Percentiles rank a stretch among this genome's conserved stretches.
phyloP scores from a whole-genome alignment of 805 yeast genomes.

The Myxozyma geophila region DNA sequence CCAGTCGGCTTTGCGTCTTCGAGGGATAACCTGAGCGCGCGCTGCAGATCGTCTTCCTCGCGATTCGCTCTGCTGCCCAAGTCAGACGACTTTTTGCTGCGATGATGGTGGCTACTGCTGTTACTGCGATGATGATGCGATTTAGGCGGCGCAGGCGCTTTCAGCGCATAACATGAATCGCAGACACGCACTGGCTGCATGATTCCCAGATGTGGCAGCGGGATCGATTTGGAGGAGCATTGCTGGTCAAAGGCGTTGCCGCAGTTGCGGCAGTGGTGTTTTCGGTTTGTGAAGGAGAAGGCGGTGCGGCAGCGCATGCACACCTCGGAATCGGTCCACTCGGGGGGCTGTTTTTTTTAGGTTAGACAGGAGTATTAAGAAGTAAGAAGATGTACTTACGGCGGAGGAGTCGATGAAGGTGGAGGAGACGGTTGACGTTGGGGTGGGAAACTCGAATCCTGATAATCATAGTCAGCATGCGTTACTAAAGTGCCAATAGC shows the following conservation, averaged over 20 bases:
- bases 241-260: slow-evolving; percentile 91
- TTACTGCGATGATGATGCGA: slow-evolving; percentile 35
- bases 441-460: slow-evolving; percentile 45
- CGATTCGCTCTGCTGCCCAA: slow-evolving; percentile 46
- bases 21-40: slow-evolving; percentile 79
- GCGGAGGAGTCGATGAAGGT: slow-evolving; percentile 81
- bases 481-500: background rate
- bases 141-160: slow-evolving; percentile 44
- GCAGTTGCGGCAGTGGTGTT: slow-evolving; percentile 96
- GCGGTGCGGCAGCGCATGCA: slow-evolving; percentile 90
- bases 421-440: slow-evolving; percentile 23
- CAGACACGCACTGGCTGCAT: slow-evolving; percentile 90
- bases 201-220: slow-evolving; percentile 84
- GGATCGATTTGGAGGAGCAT: slow-evolving; percentile 74
- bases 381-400: slow-evolving; percentile 8
- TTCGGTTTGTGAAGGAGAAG: slow-evolving; percentile 81
- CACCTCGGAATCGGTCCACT: slow-evolving; percentile 93
- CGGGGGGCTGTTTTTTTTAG: slow-evolving; percentile 65
- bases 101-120: slow-evolving; percentile 36
- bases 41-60: slow-evolving; percentile 73
- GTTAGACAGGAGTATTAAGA: background rate
- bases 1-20: slow-evolving; percentile 52
- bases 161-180: slow-evolving; percentile 78
- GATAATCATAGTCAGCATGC: background rate
- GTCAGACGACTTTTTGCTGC: slow-evolving; percentile 17